Evolutionary conservation across 2,329 filamentous ascomycete genomes (phyloP), one percentile per base, ranked within the genome.

Genomic region (Ophiostoma sp.): DNA sequence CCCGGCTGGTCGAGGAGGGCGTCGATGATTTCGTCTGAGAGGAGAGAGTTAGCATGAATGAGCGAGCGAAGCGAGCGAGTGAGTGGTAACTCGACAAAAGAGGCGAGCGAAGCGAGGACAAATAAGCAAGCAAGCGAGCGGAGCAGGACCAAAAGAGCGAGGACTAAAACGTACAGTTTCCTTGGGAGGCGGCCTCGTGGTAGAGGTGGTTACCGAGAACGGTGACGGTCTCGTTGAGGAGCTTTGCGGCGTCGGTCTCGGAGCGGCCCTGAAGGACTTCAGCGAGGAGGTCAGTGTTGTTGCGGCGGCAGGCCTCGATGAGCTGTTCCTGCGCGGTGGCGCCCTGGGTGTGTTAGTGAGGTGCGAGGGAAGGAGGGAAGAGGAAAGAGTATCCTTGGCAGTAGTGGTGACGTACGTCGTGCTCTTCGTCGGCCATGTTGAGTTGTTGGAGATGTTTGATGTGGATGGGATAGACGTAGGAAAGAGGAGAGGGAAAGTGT

Each of bases 231-330:
- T 89, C 88, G 85, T 99, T 99, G 81, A 99, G 90, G 77, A 97
- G 90, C 69, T 88, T 82, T 45, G 94, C 90, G 75, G 93, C 89
- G 78, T 92, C 87, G 74, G 89, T 87, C 72, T 91, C 89, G 74
- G 84, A 83, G 76, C 88, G 88, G 76, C 84, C 84, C 57, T 87
- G 83, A 77, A 98, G 87, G 73, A 95, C 88, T 78, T 96, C 91
- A 78, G 88, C 84, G 73, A 98, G 89, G 75, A 98, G 90, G 71
- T 95, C 91, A 77, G 91, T 91, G 84, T 98, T 98, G 87, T 98
- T 95, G 80, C 94, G 90, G 75, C 95, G 93, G 84, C 93, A 97
- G 78, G 96, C 93, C 85, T 97, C 95, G 83, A 98, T 90, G 78
- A 98, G 89, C 79, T 93, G 89, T 85, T 98, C 95, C 82, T 91